Evolutionary conservation across 805 yeast species (phyloP).

Genomic region (Schwanniomyces vanrijiae): DNA sequence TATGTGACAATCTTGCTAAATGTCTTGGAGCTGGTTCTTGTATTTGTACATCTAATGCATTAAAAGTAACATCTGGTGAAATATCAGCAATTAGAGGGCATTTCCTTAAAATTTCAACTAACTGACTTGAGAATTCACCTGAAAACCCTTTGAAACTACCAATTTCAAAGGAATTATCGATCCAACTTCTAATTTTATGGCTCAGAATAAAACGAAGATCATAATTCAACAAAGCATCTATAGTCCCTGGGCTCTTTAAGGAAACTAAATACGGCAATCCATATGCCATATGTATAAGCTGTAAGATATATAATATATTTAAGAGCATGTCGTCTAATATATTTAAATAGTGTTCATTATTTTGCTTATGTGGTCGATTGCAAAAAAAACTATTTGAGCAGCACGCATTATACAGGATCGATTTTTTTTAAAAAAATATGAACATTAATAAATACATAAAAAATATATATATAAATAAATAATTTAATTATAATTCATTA

Average conservation of each 20-base stretch:
- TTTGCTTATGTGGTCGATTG: constrained; percentile 4
- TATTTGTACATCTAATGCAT: constrained; percentile 49
- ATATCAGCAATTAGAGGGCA: constrained; percentile 70
- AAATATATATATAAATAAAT: background rate
- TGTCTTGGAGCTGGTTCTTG: constrained; percentile 61
- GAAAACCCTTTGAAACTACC: constrained; percentile 73
- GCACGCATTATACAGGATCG: background rate
- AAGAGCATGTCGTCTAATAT: background rate
- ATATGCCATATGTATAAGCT: background rate
- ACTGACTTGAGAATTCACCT: constrained; percentile 55
- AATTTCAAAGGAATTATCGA: constrained; percentile 57
- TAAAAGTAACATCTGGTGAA: constrained; percentile 62
- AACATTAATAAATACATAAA: background rate
- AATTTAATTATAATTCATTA: constrained; percentile 5
- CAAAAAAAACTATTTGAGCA: background rate
- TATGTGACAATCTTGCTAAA: constrained; percentile 61
- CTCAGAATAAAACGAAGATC: constrained; percentile 36
- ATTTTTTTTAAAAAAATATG: background rate
- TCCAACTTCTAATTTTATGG: constrained; percentile 45
- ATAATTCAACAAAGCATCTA: constrained; percentile 48
- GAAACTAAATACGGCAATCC: constrained; percentile 45
- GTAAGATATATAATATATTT: background rate
- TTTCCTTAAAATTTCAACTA: constrained; percentile 45
- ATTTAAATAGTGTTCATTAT: background rate
- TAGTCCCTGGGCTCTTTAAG: constrained; percentile 48